A percentile compares a stretch with the other conserved stretches of the same genome.
Conservation (phyloP, 1,284 basidiomycete species). For the Porodaedalea pini region DNA sequence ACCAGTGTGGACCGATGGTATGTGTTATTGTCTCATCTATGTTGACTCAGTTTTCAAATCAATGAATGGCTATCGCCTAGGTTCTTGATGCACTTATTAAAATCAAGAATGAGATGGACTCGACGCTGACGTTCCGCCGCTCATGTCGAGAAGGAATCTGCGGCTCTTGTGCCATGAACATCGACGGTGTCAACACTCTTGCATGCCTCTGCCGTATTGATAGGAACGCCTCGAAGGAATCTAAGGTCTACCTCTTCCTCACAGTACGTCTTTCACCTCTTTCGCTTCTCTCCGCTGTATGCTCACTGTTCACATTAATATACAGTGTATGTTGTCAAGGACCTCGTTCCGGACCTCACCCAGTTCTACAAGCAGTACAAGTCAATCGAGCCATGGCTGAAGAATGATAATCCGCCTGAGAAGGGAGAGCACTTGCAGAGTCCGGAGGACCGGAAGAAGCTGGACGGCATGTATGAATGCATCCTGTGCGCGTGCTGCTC, state of each 20-base stretch:
- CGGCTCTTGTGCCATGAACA: constrained; percentile 99
- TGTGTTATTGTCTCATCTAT: constrained; percentile 25
- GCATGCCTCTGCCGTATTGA: constrained; percentile 97
- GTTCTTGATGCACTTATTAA: constrained; percentile 93
- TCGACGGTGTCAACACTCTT: constrained; percentile 96
- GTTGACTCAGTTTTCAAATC: neutral
- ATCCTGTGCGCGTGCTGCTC: constrained; percentile 95
- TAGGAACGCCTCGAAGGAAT: constrained; percentile 64
- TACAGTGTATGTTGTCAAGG: constrained; percentile 98
- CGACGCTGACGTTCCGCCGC: constrained; percentile 93
- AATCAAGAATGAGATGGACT: constrained; percentile 98
- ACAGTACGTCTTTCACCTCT: constrained; percentile 65
- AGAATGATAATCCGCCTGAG: constrained; percentile 87
- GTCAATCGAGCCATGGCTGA: constrained; percentile 93
- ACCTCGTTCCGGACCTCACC: constrained; percentile 88
- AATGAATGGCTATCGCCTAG: constrained; percentile 32
- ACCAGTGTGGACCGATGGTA: constrained; percentile 96
- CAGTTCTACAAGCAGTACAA: constrained; percentile 99
- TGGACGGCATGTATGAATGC: constrained; percentile 97
- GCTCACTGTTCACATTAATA: neutral
- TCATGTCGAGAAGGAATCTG: constrained; percentile 99
- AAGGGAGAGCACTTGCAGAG: constrained; percentile 86
- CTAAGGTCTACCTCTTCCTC: constrained; percentile 97
- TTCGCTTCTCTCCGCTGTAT: neutral
- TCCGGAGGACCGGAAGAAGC: constrained; percentile 88